Conservation (phyloP, 768 basidiomycete genomes). For the Fistulinella prunicolor region DNA sequence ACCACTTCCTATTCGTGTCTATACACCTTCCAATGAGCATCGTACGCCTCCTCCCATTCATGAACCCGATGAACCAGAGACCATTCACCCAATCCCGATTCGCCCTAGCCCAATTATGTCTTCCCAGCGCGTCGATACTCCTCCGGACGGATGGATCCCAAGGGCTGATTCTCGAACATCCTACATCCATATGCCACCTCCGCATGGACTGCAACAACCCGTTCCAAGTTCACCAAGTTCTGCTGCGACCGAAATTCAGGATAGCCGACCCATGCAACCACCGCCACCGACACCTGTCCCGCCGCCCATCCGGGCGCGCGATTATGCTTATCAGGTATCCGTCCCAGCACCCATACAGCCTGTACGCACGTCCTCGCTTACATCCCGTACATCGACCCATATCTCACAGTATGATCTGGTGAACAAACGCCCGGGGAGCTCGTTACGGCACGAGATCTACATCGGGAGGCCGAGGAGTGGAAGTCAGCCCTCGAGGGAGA, state of each 20-base stretch:
- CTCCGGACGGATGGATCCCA: constrained; percentile 31
- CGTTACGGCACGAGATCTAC: constrained; percentile 27
- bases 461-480: constrained; percentile 19
- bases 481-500: constrained; percentile 22
- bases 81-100: constrained; percentile 29
- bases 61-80: constrained; percentile 20
- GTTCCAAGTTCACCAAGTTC: constrained; percentile 15
- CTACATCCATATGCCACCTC: constrained; percentile 22
- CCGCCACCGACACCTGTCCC: constrained; percentile 16
- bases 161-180: constrained; percentile 25
- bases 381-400: constrained; percentile 29
- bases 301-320: constrained; percentile 26
- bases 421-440: constrained; percentile 22
- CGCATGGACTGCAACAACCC: constrained; percentile 17
- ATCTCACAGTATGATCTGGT: constrained; percentile 33
- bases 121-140: constrained; percentile 4
- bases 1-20: constrained; percentile 19
- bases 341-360: constrained; percentile 9
- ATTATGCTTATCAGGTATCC: constrained; percentile 28
- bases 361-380: constrained; percentile 19
- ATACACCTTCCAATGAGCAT: constrained; percentile 21
- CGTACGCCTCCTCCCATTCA: constrained; percentile 9
- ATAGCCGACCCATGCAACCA: constrained; percentile 2
- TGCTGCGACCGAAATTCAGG: constrained; percentile 13
- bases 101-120: constrained; percentile 18